Evolutionary conservation across 1,139 yeast genomes (phyloP).

Genomic region (Candida dubliniensis): DNA sequence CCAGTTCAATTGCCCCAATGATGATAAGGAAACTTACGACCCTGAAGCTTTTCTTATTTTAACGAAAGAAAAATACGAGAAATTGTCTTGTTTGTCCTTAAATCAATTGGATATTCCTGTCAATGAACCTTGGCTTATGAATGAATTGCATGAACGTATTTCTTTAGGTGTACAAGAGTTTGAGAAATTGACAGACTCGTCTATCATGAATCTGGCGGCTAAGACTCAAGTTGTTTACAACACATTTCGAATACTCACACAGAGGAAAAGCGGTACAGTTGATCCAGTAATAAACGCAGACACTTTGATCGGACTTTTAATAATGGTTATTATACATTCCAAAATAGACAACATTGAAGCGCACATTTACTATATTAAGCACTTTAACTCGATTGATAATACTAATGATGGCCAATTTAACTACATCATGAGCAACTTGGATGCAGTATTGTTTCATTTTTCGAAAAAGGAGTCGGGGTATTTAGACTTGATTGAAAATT

Average conservation of each 20-base stretch:
- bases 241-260: slow-evolving; percentile 55
- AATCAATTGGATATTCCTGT: slow-evolving; percentile 70
- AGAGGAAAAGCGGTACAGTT: slow-evolving; percentile 14
- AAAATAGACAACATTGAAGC: slow-evolving; percentile 58
- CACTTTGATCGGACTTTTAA: slow-evolving; percentile 67
- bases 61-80: slow-evolving; percentile 36
- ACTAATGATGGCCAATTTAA: slow-evolving; percentile 38
- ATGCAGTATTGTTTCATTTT: slow-evolving; percentile 74
- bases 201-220: slow-evolving; percentile 49
- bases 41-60: slow-evolving; percentile 30
- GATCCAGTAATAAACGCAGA: slow-evolving; percentile 69
- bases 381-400: slow-evolving; percentile 45
- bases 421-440: slow-evolving; percentile 68
- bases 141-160: slow-evolving; percentile 49
- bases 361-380: slow-evolving; percentile 64
- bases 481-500: slow-evolving; percentile 40
- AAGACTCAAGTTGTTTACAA: slow-evolving; percentile 55
- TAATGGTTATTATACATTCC: slow-evolving; percentile 70
- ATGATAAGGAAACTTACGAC: slow-evolving; percentile 28
- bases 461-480: slow-evolving; percentile 35
- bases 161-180: slow-evolving; percentile 56
- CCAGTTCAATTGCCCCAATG: slow-evolving; percentile 37
- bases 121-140: slow-evolving; percentile 38
- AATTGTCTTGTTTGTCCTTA: slow-evolving; percentile 56
- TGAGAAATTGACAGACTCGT: slow-evolving; percentile 44